Base-by-base conservation (phyloP, 1,284 basidiomycete genomes). In the Ustilago sp. region DNA sequence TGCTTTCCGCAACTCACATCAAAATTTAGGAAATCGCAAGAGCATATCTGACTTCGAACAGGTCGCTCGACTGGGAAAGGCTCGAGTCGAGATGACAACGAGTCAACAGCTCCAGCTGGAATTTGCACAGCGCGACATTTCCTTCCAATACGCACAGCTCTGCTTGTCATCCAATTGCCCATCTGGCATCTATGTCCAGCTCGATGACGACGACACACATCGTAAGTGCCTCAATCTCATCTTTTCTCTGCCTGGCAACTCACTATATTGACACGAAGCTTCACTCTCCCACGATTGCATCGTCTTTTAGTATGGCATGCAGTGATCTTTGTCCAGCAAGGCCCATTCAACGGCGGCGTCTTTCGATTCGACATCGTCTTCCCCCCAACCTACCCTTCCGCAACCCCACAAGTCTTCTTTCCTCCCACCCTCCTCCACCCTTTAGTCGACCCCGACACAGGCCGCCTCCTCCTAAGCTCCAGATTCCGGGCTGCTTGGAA, bases 301-400 rank as follows among this genome's bases (percentile, higher is more conserved):
- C 15, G 9, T 31, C 19, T 11, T 41, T 11, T 59, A 75, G 69
- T 77, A 13, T 80, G 76, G 76, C 71, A 80, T 34, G 48, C 60
- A 19, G 77, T 82, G 11, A 63, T 81, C 54, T 82, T 82, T 47
- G 73, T 81, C 6, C 69, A 62, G 1, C 32, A 59, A 31, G 80
- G 81, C 0, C 71, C 74, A 4, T 82, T 76, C 48, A 47, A 41
- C 31, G 80, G 81, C 17, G 77, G 77, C 9, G 65, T 82, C 43
- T 80, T 81, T 54, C 68, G 77, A n/a, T 82, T 82, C 63, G 73
- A 81, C 55, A 71, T 82, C 52, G 72, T 74, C 31, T 81, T 80
- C 47, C 74, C 78, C 0, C 35, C 69, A 1, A 34, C 50, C 11
- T 82, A 68, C 28, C 80, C 77, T 0, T 56, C 51, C 8, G 45